Evolutionary conservation across 2,329 filamentous ascomycete genomes (phyloP), one percentile per base, ranked within the genome.

Genomic region (Bisporella sp.): DNA sequence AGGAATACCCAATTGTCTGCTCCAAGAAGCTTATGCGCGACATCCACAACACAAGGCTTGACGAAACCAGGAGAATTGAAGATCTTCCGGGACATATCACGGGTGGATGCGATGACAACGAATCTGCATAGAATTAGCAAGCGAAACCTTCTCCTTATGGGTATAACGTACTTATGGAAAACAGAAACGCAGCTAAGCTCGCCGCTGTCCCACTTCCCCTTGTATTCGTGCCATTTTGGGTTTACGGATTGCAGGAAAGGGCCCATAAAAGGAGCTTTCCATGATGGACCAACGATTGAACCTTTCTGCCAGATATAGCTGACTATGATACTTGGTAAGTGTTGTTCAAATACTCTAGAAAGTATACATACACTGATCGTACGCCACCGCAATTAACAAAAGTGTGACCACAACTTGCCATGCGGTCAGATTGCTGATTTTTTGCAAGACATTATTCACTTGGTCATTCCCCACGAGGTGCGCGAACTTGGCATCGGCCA

Each of bases 1-100:
- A 99, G 76, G 73, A 97, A 97, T 13, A 97, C 93, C 89, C 91
- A 99, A 74, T 96, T 96, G 63, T 87, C 85, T 54, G 84, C 79
- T 53, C 93, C 88, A 47, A 99, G 82, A 46, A 99, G 86, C 74
- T 97, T 97, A 71, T 89, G 84, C 21, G 93, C 93, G 53, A 85
- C 83, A 68, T 97, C 92, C 57, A 99, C 93, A 55, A 99, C 91
- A 65, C 91, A 97, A 41, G 93, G 93, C 74, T 96, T 96, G 67
- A 95, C 90, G 65, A 84, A 97, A 47, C 73, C 68, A 30, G 93
- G 93, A 21, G 91, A 95, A 72, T 96, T 97, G 79, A 97, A 91
- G 62, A 97, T 85, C 71, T 97, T 97, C 62, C 92, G 87, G 52
- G 92, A 87, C 80, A 97, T 89, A 66, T 97, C 93, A 64, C 93